phyloP scores from a whole-genome alignment of 73 alveolate genomes.

The Paraurostyla sp. region DNA sequence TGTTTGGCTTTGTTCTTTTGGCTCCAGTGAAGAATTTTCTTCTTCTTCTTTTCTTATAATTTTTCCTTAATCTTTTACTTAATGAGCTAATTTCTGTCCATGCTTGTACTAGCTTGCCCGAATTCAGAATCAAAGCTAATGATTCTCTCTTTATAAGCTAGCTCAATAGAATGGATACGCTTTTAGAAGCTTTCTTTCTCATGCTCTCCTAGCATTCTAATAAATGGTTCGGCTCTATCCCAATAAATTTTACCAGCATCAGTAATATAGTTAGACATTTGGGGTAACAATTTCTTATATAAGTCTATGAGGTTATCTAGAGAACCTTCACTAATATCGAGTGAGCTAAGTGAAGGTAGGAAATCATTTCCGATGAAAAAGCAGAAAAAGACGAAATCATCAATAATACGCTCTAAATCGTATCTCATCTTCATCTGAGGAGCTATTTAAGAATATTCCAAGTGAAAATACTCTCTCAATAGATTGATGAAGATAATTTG shows the following conservation, averaged over 20 bases:
- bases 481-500: constrained; percentile 89
- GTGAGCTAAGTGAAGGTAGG: constrained; percentile 95
- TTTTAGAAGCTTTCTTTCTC: constrained; percentile 79
- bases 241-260: constrained; percentile 94
- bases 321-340: constrained; percentile 95
- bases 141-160: not conserved
- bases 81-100: constrained; percentile 8
- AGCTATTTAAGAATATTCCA: constrained; percentile 84
- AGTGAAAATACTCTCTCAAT: constrained; percentile 94
- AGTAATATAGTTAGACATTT: constrained; percentile 91
- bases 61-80: constrained; percentile 41
- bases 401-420: constrained; percentile 94
- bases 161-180: constrained; percentile 34
- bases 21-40: constrained; percentile 32
- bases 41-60: constrained; percentile 46
- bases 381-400: constrained; percentile 98
- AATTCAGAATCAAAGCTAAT: constrained; percentile 40
- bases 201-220: constrained; percentile 82
- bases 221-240: constrained; percentile 88
- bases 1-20: constrained; percentile 63
- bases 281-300: constrained; percentile 89
- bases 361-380: constrained; percentile 99
- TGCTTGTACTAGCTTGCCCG: not conserved
- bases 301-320: constrained; percentile 93
- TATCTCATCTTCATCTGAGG: constrained; percentile 82